These are phyloP conservation scores for Coffea canephora DNA, from an alignment of 257 asterid genomes.

Conservation along the genomic window DNA sequence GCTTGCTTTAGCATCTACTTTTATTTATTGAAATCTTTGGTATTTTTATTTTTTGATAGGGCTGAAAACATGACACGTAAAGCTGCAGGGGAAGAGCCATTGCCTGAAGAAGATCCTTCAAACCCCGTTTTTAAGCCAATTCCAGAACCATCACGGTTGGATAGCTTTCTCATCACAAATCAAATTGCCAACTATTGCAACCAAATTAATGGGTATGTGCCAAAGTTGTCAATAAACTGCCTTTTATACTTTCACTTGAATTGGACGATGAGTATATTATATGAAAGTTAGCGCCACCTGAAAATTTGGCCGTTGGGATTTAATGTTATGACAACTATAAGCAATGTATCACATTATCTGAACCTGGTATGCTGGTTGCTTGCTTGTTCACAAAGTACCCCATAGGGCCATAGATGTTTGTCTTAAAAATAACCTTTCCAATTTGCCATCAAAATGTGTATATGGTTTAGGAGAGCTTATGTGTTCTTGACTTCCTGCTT, in stretches of 20 bases:
- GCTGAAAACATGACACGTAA: conserved; percentile 72
- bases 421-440: not conserved
- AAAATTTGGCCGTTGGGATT: not conserved
- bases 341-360: too few relatives aligned
- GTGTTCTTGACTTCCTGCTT: not conserved
- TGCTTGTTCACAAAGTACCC: not conserved
- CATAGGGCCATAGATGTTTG: not conserved
- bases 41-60: conserved; percentile 35
- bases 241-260: not conserved
- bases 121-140: conserved; percentile 85
- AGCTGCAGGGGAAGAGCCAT: conserved; percentile 90
- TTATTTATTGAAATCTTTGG: not conserved
- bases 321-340: not conserved
- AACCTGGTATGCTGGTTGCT: too few relatives aligned
- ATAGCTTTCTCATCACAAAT: conserved; percentile 84
- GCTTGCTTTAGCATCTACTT: not conserved
- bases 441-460: not conserved
- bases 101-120: conserved; percentile 95
- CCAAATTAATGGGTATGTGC: conserved; percentile 88
- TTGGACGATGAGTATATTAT: not conserved
- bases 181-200: conserved; percentile 91
- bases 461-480: not conserved
- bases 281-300: not conserved
- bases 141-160: conserved; percentile 93
- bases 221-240: not conserved